These are phyloP conservation scores for Gastrolobium villosum DNA, from an alignment of 306 rosid genomes.

Conservation along the genomic window DNA sequence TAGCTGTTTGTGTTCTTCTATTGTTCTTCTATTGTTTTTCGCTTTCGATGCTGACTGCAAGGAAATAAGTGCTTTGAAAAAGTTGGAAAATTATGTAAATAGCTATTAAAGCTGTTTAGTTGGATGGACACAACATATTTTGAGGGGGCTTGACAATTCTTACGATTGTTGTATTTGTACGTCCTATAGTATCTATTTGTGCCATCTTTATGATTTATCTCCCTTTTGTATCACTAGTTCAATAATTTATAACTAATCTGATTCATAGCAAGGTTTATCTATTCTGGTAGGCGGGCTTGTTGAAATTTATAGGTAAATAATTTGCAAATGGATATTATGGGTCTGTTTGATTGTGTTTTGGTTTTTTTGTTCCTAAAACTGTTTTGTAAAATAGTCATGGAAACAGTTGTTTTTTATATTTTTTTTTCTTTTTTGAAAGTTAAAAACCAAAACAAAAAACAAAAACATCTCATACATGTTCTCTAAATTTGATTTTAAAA, in stretches of 20 bases:
- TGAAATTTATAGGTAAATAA: not conserved
- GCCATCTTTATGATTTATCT: conserved; percentile 9
- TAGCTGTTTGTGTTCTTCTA: not conserved
- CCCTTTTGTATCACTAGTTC: conserved; percentile 12
- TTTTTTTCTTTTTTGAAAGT: too few species aligned
- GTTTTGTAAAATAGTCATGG: too few species aligned
- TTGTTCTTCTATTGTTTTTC: not conserved
- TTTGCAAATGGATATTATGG: conserved; percentile 10
- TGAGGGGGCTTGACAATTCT: not conserved
- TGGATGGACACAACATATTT: not conserved
- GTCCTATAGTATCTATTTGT: not conserved
- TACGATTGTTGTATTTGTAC: conserved; percentile 5
- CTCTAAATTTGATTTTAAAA: too few species aligned
- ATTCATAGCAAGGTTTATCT: not conserved
- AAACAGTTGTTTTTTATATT: too few species aligned
- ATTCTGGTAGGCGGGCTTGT: not conserved
- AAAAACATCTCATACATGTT: too few species aligned
- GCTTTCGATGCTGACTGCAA: not conserved
- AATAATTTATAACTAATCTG: not conserved
- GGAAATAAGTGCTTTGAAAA: not conserved
- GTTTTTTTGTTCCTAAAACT: too few species aligned
- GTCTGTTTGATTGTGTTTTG: too few species aligned
- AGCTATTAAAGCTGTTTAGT: conserved; percentile 13
- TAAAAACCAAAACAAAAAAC: too few species aligned
- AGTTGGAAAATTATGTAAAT: not conserved